Conservation (phyloP, 192 early-diverging fungal genomes). For the Mycoemilia scoparia region DNA sequence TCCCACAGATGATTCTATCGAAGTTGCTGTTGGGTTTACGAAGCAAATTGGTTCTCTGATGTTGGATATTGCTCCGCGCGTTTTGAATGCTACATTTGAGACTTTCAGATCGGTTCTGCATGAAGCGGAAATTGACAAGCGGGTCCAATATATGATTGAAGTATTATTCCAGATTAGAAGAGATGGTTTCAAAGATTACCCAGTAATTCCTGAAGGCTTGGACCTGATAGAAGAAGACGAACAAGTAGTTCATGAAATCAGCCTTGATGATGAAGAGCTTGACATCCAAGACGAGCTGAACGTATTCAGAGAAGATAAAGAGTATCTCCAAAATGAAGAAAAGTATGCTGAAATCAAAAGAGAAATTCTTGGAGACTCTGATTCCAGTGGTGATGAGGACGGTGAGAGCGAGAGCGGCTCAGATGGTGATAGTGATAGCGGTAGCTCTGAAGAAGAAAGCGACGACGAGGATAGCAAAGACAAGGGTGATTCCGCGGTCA, state of each 20-base stretch:
- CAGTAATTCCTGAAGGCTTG: constrained; percentile 49
- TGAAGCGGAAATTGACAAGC: constrained; percentile 84
- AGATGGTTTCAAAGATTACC: constrained; percentile 84
- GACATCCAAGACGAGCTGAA: constrained; percentile 63
- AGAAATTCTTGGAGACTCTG: constrained; percentile 70
- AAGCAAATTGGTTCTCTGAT: constrained; percentile 73
- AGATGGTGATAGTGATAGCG: constrained; percentile 17
- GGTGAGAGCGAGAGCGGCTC: constrained; percentile 32
- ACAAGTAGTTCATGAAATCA: constrained; percentile 76
- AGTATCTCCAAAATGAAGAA: constrained; percentile 65
- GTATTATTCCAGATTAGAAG: constrained; percentile 88
- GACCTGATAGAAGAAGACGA: constrained; percentile 92
- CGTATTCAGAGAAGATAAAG: constrained; percentile 65
- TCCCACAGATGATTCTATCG: constrained; percentile 87
- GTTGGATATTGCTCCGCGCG: constrained; percentile 52
- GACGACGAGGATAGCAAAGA: constrained; percentile 8
- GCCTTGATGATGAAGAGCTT: constrained; percentile 70
- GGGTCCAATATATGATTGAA: constrained; percentile 93
- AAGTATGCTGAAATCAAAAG: constrained; percentile 62
- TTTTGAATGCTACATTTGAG: constrained; percentile 75
- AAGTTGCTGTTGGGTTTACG: constrained; percentile 88
- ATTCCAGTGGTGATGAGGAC: constrained; percentile 25
- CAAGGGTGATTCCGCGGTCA: constrained; percentile 3
- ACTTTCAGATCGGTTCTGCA: constrained; percentile 81
- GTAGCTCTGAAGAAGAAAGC: constrained; percentile 31